Percentiles rank a stretch among this genome's conserved stretches.
Evolutionary conservation across 106 monocot genomes (phyloP).

Genomic region (Acanthochlamys bracteata): DNA sequence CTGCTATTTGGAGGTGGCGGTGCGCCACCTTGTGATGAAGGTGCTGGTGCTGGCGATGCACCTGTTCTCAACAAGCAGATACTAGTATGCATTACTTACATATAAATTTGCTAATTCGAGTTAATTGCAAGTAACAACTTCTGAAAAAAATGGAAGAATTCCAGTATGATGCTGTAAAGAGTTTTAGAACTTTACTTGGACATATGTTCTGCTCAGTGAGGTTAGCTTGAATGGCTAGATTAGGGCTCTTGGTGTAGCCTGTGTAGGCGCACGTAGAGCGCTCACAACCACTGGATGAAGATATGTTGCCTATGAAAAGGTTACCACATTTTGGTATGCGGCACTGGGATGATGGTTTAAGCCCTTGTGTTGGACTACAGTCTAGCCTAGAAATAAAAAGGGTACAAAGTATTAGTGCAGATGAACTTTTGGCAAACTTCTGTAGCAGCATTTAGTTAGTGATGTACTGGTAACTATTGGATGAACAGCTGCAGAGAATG

Average conservation of each 20-base stretch:
- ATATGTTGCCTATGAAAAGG: background rate
- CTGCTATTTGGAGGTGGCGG: too few relatives aligned
- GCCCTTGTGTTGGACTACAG: background rate
- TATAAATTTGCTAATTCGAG: too few relatives aligned
- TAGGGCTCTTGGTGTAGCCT: background rate
- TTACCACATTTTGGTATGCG: background rate
- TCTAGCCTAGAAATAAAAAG: background rate
- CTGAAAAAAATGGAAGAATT: too few relatives aligned
- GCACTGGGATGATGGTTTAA: background rate
- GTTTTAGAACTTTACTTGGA: too few relatives aligned
- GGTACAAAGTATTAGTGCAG: background rate
- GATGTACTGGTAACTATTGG: conserved; percentile 4
- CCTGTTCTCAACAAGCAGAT: too few relatives aligned
- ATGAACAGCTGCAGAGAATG: conserved; percentile 34
- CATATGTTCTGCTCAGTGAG: background rate
- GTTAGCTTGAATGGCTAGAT: background rate
- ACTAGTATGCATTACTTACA: too few relatives aligned
- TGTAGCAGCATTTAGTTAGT: background rate
- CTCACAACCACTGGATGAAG: background rate
- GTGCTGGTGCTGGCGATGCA: too few relatives aligned
- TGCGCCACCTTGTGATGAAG: too few relatives aligned
- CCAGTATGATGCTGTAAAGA: too few relatives aligned
- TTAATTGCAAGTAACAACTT: too few relatives aligned
- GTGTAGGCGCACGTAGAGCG: background rate
- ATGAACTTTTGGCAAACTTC: too few relatives aligned